Conservation (phyloP, 495 filamentous ascomycete genomes). For the Hypomontagnella monticulosa region DNA sequence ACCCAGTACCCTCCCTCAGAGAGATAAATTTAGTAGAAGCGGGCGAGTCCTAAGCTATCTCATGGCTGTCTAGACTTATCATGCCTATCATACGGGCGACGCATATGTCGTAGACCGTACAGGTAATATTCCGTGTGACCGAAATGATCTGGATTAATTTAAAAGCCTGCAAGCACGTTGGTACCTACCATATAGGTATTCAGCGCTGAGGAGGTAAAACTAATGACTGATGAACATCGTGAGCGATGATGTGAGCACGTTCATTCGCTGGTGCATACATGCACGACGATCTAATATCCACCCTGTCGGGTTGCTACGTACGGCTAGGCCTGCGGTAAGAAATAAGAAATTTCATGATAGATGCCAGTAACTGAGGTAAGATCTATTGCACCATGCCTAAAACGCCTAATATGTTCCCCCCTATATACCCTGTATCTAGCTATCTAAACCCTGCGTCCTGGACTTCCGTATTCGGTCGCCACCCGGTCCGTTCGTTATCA, state of each 20-base stretch:
- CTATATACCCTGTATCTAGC: not conserved
- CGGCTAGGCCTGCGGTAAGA: constrained; percentile 4
- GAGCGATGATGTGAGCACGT: constrained; percentile 19
- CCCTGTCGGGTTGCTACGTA: constrained; percentile 29
- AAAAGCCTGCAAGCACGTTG: constrained; percentile 12
- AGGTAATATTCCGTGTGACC: constrained; percentile 27
- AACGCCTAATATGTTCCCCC: constrained; percentile 22
- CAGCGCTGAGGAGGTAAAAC: not conserved
- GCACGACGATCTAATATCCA: constrained; percentile 43
- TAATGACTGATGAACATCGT: constrained; percentile 26
- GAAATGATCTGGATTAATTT: constrained; percentile 34
- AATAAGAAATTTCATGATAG: constrained; percentile 11
- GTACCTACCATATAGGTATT: not conserved
- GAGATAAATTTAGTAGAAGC: constrained; percentile 32
- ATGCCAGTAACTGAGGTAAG: constrained; percentile 28
- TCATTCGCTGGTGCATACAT: constrained; percentile 30
- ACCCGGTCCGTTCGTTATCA: not conserved
- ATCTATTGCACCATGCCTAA: constrained; percentile 29
- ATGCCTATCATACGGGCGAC: not conserved
- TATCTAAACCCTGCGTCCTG: no score
- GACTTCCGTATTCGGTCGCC: no score
- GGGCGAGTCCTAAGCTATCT: not conserved
- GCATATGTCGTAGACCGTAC: not conserved
- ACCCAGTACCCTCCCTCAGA: constrained; percentile 16
- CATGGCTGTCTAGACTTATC: not conserved